Evolutionary conservation across 352 stramenopile genomes (phyloP).

Genomic region (Globisporangium canariense): DNA sequence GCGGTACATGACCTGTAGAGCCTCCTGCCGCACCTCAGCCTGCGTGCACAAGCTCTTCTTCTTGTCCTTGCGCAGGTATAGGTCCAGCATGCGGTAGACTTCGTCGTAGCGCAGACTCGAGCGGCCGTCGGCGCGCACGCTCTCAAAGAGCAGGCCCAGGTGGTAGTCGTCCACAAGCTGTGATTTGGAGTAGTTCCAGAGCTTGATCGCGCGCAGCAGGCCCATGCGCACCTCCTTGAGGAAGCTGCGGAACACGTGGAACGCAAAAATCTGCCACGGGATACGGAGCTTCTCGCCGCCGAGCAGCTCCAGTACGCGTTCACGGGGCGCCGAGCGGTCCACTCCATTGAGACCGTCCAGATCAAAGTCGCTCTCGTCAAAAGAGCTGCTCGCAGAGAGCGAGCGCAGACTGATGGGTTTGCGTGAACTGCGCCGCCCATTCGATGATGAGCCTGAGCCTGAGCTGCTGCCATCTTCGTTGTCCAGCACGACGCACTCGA

Average conservation of each 20-base stretch:
- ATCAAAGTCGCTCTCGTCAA: slow-evolving; percentile 33
- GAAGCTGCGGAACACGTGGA: slow-evolving; percentile 66
- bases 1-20: slow-evolving; percentile 85
- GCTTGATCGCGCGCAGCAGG: slow-evolving; percentile 72
- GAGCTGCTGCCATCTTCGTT: slow-evolving; percentile 26
- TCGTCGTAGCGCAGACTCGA: slow-evolving; percentile 80
- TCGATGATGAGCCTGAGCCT: background rate
- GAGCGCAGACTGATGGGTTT: slow-evolving; percentile 23
- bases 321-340: slow-evolving; percentile 18
- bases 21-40: slow-evolving; percentile 68
- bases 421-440: background rate
- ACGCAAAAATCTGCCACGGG: slow-evolving; percentile 63
- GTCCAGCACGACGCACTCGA: slow-evolving; percentile 79
- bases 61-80: slow-evolving; percentile 80
- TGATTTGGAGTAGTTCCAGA: slow-evolving; percentile 78
- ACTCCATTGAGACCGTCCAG: slow-evolving; percentile 9
- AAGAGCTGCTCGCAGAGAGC: slow-evolving; percentile 37
- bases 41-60: slow-evolving; percentile 65
- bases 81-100: slow-evolving; percentile 80
- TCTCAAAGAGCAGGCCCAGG: slow-evolving; percentile 74
- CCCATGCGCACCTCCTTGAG: slow-evolving; percentile 74
- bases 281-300: slow-evolving; percentile 82
- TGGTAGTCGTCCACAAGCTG: slow-evolving; percentile 85
- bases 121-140: slow-evolving; percentile 64
- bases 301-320: slow-evolving; percentile 76